A percentile compares a stretch with the other conserved stretches of the same genome.
Evolutionary conservation across 805 yeast genomes (phyloP).

Genomic region (Saccharomycopsis olivae): DNA sequence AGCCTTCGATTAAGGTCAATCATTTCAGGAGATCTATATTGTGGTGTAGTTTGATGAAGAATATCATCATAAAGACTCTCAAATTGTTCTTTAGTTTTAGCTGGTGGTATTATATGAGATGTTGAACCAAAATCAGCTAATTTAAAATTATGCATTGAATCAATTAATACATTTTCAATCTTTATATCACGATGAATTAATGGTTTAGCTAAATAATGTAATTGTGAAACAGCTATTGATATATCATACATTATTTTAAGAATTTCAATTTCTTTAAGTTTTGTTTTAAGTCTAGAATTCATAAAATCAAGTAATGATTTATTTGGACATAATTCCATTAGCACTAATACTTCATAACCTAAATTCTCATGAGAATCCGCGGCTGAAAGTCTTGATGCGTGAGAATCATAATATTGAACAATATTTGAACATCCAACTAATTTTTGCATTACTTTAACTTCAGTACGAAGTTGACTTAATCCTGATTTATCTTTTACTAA

Average conservation of each 20-base stretch:
- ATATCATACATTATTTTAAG: conserved; percentile 77
- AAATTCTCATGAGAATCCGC: conserved; percentile 22
- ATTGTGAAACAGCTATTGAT: conserved; percentile 64
- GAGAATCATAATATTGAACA: conserved; percentile 65
- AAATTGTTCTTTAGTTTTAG: conserved; percentile 50
- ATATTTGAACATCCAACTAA: conserved; percentile 45
- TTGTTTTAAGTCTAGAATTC: conserved; percentile 76
- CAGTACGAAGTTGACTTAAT: conserved; percentile 52
- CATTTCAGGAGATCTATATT: conserved; percentile 81
- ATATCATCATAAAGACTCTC: conserved; percentile 54
- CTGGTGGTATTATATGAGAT: conserved; percentile 52
- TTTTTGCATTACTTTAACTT: conserved; percentile 70
- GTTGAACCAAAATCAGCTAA: conserved; percentile 81
- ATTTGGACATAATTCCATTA: conserved; percentile 91
- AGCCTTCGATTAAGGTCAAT: conserved; percentile 55
- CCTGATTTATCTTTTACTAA: conserved; percentile 64
- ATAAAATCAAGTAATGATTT: conserved; percentile 80
- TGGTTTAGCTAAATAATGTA: conserved; percentile 64
- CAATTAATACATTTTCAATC: conserved; percentile 68
- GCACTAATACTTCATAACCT: conserved; percentile 75
- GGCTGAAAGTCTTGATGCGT: conserved; percentile 46
- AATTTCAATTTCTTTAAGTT: conserved; percentile 67
- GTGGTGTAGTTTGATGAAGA: conserved; percentile 75
- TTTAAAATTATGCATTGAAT: conserved; percentile 48
- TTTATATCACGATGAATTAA: conserved; percentile 83